Evolutionary conservation across 1,284 basidiomycete species (phyloP).

Genomic region (Cystobasidium sp.): DNA sequence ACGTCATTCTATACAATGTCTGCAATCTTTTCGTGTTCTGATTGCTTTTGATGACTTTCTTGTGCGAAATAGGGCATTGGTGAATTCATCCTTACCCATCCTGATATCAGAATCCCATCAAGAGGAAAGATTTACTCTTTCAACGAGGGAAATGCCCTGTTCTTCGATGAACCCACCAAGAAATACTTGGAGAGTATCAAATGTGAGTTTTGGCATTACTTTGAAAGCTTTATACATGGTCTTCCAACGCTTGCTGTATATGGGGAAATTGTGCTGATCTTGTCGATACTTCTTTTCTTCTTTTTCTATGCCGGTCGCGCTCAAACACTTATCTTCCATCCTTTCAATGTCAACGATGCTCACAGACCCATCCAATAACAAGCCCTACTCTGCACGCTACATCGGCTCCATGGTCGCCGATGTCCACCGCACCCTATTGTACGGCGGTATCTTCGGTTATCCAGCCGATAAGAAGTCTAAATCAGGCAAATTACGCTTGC

Average conservation of each 20-base stretch:
- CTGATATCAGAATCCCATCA: constrained; percentile 88
- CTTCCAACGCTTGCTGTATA: too few species aligned
- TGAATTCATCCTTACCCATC: constrained; percentile 99
- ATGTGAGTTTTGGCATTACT: constrained; percentile 57
- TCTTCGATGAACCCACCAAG: constrained; percentile 84
- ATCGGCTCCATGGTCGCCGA: constrained; percentile 99
- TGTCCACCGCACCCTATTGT: constrained; percentile 92
- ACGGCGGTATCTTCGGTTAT: constrained; percentile 97
- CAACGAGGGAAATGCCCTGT: constrained; percentile 97
- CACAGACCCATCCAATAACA: constrained; percentile 51
- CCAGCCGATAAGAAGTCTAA: constrained; percentile 98
- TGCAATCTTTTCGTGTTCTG: background rate
- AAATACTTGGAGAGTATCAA: constrained; percentile 96
- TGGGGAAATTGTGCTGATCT: too few species aligned
- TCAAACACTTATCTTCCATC: constrained; percentile 50
- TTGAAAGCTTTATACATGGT: background rate
- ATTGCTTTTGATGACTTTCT: background rate
- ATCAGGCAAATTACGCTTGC: constrained; percentile 87
- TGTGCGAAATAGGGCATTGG: constrained; percentile 67
- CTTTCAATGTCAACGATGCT: constrained; percentile 20
- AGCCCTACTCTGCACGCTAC: constrained; percentile 68
- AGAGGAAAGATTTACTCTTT: constrained; percentile 99
- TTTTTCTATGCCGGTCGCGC: constrained; percentile 61
- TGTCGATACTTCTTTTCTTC: background rate
- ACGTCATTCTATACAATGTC: background rate